These are phyloP conservation scores for Cyclotella kingstonii DNA, from an alignment of 108 stramenopile species.

Conservation along the genomic window DNA sequence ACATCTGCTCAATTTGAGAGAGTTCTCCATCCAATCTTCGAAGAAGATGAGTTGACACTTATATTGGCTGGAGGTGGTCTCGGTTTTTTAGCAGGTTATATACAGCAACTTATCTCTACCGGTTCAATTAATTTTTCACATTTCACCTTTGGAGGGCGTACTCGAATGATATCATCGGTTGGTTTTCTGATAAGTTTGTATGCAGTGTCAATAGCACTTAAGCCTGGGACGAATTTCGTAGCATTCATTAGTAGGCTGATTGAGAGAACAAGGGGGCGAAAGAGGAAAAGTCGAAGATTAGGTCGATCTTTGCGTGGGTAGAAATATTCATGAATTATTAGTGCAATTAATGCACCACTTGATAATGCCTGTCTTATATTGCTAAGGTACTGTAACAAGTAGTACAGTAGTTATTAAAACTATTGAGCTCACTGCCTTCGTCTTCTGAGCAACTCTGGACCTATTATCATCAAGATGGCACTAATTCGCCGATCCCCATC, in stretches of 20 bases:
- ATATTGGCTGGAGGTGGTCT: constrained; percentile 73
- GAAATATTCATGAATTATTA: not conserved
- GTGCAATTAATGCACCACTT: not conserved
- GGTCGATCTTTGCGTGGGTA: not conserved
- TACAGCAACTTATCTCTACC: constrained; percentile 51
- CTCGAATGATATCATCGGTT: constrained; percentile 24
- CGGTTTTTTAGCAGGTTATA: constrained; percentile 62
- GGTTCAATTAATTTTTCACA: constrained; percentile 32
- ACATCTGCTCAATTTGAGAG: constrained; percentile 65
- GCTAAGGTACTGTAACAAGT: not conserved
- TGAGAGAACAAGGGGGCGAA: constrained; percentile 33
- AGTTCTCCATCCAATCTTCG: constrained; percentile 78
- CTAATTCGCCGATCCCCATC: constrained; percentile 73
- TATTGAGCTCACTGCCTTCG: constrained; percentile 40
- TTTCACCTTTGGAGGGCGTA: constrained; percentile 25
- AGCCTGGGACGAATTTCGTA: constrained; percentile 32
- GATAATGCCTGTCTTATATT: not conserved
- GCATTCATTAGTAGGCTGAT: constrained; percentile 31
- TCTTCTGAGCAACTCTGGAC: constrained; percentile 76
- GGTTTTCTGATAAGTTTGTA: constrained; percentile 31
- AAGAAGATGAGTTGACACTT: constrained; percentile 80
- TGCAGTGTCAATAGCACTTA: constrained; percentile 31
- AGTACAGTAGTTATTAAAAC: not conserved
- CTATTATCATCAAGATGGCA: constrained; percentile 72
- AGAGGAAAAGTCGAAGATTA: constrained; percentile 26